Conservation (phyloP, 305 asterid genomes). For the Solanum hybrid region DNA sequence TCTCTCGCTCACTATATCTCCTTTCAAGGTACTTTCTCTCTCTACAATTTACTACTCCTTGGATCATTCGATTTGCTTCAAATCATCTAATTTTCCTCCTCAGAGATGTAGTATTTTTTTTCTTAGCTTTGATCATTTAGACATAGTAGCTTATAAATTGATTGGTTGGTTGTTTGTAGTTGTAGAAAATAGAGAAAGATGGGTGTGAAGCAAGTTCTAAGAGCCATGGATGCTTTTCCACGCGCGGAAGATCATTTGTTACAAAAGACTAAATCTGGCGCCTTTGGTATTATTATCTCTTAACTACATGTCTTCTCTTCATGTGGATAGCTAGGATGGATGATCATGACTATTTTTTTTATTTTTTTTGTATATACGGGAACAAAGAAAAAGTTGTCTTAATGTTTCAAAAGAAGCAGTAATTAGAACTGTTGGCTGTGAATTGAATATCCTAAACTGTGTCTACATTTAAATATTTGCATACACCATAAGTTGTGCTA, state of each 20-base stretch:
- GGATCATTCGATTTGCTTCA: background rate
- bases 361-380: background rate
- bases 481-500: background rate
- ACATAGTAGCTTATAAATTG: background rate
- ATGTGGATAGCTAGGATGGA: background rate
- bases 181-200: constrained; percentile 19
- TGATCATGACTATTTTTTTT: background rate
- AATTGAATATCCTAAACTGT: background rate
- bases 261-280: constrained; percentile 90
- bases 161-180: background rate
- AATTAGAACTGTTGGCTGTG: background rate
- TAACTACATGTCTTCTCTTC: background rate
- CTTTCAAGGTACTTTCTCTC: background rate
- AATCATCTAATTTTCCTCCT: background rate
- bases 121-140: background rate
- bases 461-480: background rate
- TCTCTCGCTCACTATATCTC: background rate
- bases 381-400: background rate
- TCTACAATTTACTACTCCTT: background rate
- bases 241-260: constrained; percentile 93
- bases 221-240: constrained; percentile 84
- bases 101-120: background rate
- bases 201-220: constrained; percentile 77
- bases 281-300: constrained; percentile 47
- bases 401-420: background rate